Evolutionary conservation across 305 asterid genomes (phyloP), one percentile per base, ranked within the genome.

Genomic region (Andrographis paniculata): DNA sequence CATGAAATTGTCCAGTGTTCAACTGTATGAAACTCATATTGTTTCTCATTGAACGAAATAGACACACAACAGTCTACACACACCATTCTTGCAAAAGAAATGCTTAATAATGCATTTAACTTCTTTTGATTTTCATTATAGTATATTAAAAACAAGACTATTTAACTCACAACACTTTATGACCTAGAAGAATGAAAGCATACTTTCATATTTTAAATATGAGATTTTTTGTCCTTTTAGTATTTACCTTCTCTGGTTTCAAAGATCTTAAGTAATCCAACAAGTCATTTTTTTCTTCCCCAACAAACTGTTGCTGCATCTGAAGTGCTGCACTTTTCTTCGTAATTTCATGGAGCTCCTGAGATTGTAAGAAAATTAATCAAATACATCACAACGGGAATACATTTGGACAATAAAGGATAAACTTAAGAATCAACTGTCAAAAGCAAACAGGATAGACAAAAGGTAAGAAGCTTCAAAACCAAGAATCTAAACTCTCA

Each of bases 271-370:
- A 62, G 55, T 82, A 84, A 64, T 88, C 94, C 78, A 88, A 69
- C 62, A 88, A 72, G 60, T 88, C 97, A 62, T 88, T 88, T 69
- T 88, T 71, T 68, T 88, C 97, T 61, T 88, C 95, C 45, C 97
- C 95, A n/a, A 84, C 95, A 79, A 88, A 84, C 61, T 78, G 94
- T 69, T 88, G 94, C 69, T 88, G 97, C 97, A 88, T 82, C 73
- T 88, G 97, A 59, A 88, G 87, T 55, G 97, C 97, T 44, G 87
- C 89, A 62, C 66, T 72, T 73, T 82, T 88, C 75, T 95, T 76
- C 77, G 77, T 74, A 33, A 74, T 91, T 66, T 82, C 95, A 45
- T 47, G 80, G 65, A 88, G 91, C 65, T 83, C 95, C 96, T 87
- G 66, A 42, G 54, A 44, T 22, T 48, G 64, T 42, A 56, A 41